These are phyloP conservation scores for Acacia melanoxylon DNA, from an alignment of 306 rosid species.

Conservation along the genomic window DNA sequence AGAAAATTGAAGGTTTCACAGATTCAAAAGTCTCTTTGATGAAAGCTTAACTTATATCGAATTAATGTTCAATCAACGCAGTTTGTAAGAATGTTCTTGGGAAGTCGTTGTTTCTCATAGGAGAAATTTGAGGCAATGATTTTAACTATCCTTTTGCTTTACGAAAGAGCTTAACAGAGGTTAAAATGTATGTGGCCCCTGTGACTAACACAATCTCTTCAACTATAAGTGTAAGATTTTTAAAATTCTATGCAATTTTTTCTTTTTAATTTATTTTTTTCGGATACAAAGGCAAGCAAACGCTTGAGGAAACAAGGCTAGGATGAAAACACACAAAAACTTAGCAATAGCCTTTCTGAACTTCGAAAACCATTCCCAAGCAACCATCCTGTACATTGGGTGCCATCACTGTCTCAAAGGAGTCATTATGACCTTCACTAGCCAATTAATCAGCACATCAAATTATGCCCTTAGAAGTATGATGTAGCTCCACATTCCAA, in stretches of 20 bases:
- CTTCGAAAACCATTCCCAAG: too few species aligned
- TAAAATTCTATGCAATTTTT: background rate
- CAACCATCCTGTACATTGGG: too few species aligned
- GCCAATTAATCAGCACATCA: too few species aligned
- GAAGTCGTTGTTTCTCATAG: constrained; percentile 48
- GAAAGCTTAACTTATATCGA: background rate
- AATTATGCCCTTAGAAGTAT: too few species aligned
- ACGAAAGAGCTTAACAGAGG: constrained; percentile 7
- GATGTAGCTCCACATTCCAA: too few species aligned
- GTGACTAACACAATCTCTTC: constrained; percentile 44
- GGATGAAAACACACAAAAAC: too few species aligned
- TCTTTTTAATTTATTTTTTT: too few species aligned
- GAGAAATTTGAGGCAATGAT: constrained; percentile 75
- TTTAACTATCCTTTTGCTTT: constrained; percentile 28
- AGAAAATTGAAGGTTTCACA: background rate
- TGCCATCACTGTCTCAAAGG: background rate
- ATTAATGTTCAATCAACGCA: constrained; percentile 29
- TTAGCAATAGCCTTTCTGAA: too few species aligned
- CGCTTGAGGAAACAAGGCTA: too few species aligned
- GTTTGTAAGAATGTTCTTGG: constrained; percentile 39
- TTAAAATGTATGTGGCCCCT: constrained; percentile 40
- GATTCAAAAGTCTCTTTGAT: background rate
- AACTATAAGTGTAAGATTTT: constrained; percentile 35
- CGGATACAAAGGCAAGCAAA: too few species aligned
- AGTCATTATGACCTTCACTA: too few species aligned